Evolutionary conservation across 352 stramenopile genomes (phyloP).

Genomic region (Phytopythium montanum): DNA sequence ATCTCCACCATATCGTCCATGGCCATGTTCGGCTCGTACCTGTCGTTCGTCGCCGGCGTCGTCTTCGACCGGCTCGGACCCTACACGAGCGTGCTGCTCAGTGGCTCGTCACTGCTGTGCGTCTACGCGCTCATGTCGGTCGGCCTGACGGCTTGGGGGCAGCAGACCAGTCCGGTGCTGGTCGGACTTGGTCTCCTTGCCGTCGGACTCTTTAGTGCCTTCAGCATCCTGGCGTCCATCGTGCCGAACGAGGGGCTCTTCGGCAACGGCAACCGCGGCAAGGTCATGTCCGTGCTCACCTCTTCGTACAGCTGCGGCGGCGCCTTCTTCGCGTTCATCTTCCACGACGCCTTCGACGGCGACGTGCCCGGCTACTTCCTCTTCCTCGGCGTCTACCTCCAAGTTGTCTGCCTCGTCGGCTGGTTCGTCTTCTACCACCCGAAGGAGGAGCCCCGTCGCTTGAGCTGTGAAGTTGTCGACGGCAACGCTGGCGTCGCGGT

Average conservation of each 20-base stretch:
- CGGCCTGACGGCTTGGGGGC: background rate
- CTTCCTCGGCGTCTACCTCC: slow-evolving; percentile 60
- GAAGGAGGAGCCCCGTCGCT: slow-evolving; percentile 22
- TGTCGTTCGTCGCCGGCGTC: slow-evolving; percentile 68
- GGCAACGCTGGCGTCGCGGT: slow-evolving; percentile 24
- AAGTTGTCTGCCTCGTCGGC: slow-evolving; percentile 40
- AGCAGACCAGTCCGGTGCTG: slow-evolving; percentile 25
- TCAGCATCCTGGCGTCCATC: slow-evolving; percentile 74
- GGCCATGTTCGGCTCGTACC: slow-evolving; percentile 73
- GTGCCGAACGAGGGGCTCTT: slow-evolving; percentile 80
- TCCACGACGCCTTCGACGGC: slow-evolving; percentile 51
- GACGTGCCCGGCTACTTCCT: slow-evolving; percentile 70
- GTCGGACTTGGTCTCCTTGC: slow-evolving; percentile 53
- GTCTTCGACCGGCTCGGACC: slow-evolving; percentile 68
- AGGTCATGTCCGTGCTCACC: slow-evolving; percentile 68
- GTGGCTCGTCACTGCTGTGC: slow-evolving; percentile 31
- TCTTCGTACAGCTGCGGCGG: slow-evolving; percentile 78
- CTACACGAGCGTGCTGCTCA: slow-evolving; percentile 52
- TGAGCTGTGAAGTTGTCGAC: slow-evolving; percentile 43
- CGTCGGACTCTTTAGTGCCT: slow-evolving; percentile 65
- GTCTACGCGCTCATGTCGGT: slow-evolving; percentile 32
- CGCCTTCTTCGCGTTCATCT: slow-evolving; percentile 72
- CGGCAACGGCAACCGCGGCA: slow-evolving; percentile 59
- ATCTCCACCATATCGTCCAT: slow-evolving; percentile 76
- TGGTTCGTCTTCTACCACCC: slow-evolving; percentile 46